These are phyloP conservation scores for Graphium sp. DNA, from an alignment of 2,329 filamentous ascomycete species.

Conservation along the genomic window DNA sequence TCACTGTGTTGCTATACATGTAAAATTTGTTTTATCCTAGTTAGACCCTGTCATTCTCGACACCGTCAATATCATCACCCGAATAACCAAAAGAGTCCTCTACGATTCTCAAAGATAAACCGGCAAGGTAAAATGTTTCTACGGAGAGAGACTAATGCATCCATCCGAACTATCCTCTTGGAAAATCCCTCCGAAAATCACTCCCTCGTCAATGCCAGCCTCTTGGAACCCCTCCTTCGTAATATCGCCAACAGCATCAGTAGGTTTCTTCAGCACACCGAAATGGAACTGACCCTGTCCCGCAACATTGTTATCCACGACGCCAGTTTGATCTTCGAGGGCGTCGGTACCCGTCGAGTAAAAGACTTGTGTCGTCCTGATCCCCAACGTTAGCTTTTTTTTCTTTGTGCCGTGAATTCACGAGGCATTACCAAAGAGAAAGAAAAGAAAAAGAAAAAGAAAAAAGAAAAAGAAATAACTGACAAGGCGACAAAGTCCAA, in stretches of 20 bases:
- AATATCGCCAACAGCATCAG: conserved; percentile 24
- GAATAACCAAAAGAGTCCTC: too few relatives aligned
- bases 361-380: conserved; percentile 36
- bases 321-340: conserved; percentile 27
- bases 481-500: conserved; percentile 40
- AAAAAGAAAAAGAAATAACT: conserved; percentile 8
- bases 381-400: not conserved
- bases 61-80: too few relatives aligned
- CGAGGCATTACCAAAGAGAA: not conserved
- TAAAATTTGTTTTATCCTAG: too few relatives aligned
- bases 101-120: too few relatives aligned
- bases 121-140: too few relatives aligned
- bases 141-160: conserved; percentile 17
- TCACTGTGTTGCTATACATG: too few relatives aligned
- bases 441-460: conserved; percentile 1
- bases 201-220: conserved; percentile 29
- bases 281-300: conserved; percentile 30
- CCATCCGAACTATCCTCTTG: conserved; percentile 26
- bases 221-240: conserved; percentile 29
- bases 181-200: conserved; percentile 35
- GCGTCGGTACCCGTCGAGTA: conserved; percentile 30
- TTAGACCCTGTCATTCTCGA: too few relatives aligned
- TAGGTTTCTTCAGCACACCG: conserved; percentile 44
- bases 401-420: not conserved
- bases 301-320: conserved; percentile 19